Base-by-base conservation (phyloP, 352 stramenopile species). In the Albugo candida region DNA sequence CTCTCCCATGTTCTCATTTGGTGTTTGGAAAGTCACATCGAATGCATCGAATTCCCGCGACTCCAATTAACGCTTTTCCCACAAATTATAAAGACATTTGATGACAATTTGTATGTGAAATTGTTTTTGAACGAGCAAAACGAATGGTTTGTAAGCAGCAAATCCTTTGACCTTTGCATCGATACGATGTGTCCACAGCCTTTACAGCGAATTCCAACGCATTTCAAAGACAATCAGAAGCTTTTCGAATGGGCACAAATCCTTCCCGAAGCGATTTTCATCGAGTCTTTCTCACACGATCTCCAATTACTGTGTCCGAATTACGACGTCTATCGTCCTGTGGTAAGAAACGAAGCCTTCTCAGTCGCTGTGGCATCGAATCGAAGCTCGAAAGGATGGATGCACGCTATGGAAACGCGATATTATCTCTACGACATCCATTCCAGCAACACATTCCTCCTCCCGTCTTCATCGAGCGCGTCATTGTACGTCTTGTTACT, bases 361-460 rank as follows among this genome's bases (percentile, higher is more conserved):
- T 81, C 72, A 3, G 80, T 72, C 3, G 56, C 82, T 1, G 53
- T 94, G 0, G 61, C 92, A 11, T 70, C 78, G 0, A 74, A 93
- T 44, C 64, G 83, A n/a, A 63, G 61, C 3, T 88, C 81, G 1
- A 55, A 71, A 24, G 73, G 65, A 0, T 93, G 81, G 81, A 71
- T 93, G 52, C 78, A 92, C 47, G 69, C 76, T 5, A 92, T 95
- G 71, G 73, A 91, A 43, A 89, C 80, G 45, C 75, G 93, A 31
- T 97, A 95, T 52, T 98, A 99, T 63, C 68, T 96, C 18, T 99
- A 99, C 62, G 94, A 94, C 14, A 85, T 99, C 41, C 95, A 99
- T 63, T 96, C 89, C 20, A 97, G 89, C 14, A 64, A 82, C 45
- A 87, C 78, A 2, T 97, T 98, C 52, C 51, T 98, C 36, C 74